These are phyloP conservation scores for Buddleja alternifolia DNA, from an alignment of 257 asterid genomes.

Conservation along the genomic window DNA sequence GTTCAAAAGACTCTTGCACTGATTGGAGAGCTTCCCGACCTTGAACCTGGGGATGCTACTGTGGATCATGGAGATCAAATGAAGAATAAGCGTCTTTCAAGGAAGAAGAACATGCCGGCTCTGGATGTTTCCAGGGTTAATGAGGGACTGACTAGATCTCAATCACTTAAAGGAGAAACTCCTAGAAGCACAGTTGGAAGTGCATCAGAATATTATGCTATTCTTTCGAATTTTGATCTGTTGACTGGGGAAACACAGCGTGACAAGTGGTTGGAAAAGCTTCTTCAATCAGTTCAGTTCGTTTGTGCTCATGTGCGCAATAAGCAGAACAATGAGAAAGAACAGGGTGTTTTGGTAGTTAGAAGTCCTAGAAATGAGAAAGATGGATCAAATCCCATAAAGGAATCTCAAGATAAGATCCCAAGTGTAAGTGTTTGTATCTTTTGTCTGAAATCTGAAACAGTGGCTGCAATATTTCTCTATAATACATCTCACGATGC, in stretches of 20 bases:
- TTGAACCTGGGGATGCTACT: slow-evolving; percentile 61
- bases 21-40: slow-evolving; percentile 70
- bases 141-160: slow-evolving; percentile 52
- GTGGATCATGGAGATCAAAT: slow-evolving; percentile 61
- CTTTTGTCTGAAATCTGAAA: slow-evolving; percentile 14
- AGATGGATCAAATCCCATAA: slow-evolving; percentile 29
- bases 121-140: slow-evolving; percentile 75
- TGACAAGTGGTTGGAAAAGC: slow-evolving; percentile 78
- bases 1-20: slow-evolving; percentile 74
- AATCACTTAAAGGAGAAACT: slow-evolving; percentile 60
- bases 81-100: slow-evolving; percentile 58
- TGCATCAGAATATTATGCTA: slow-evolving; percentile 52
- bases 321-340: slow-evolving; percentile 46
- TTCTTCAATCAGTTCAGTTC: slow-evolving; percentile 62
- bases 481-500: slow-evolving; percentile 1
- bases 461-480: background rate
- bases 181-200: slow-evolving; percentile 58
- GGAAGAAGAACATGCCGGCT: slow-evolving; percentile 59
- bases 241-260: slow-evolving; percentile 72
- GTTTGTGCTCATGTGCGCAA: slow-evolving; percentile 48
- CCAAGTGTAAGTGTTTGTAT: slow-evolving; percentile 34
- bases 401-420: slow-evolving; percentile 44
- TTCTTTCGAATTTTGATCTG: slow-evolving; percentile 49
- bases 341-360: slow-evolving; percentile 32
- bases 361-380: slow-evolving; percentile 27